phyloP scores from a whole-genome alignment of 768 basidiomycete genomes.

The Brasilioporus rufonigricans region DNA sequence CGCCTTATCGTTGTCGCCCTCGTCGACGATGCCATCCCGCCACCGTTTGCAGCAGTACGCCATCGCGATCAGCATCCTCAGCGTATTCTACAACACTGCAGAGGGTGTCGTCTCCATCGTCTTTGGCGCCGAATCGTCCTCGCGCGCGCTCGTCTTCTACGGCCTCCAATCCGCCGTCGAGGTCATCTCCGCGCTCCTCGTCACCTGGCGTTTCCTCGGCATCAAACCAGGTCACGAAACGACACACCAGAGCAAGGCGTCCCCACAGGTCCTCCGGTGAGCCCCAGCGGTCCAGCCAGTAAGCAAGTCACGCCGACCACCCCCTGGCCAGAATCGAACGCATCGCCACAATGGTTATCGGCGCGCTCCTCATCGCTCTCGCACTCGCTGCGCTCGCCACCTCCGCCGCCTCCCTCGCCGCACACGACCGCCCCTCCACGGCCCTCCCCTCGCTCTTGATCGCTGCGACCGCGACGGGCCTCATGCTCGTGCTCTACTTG shows the following conservation, averaged over 20 bases:
- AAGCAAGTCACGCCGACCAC: background rate
- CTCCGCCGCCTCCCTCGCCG: conserved; percentile 33
- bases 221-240: conserved; percentile 37
- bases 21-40: conserved; percentile 22
- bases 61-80: conserved; percentile 41
- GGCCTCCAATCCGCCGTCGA: conserved; percentile 49
- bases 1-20: conserved; percentile 2
- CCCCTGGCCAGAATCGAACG: conserved; percentile 36
- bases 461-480: conserved; percentile 36
- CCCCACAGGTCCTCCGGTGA: conserved; percentile 14
- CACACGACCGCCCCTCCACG: conserved; percentile 35
- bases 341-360: conserved; percentile 35
- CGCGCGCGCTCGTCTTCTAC: conserved; percentile 44
- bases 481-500: conserved; percentile 43
- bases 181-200: conserved; percentile 43
- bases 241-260: background rate
- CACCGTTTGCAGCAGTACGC: conserved; percentile 33
- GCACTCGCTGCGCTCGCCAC: conserved; percentile 36
- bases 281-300: background rate
- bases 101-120: conserved; percentile 45
- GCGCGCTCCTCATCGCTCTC: conserved; percentile 36
- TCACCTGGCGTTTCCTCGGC: conserved; percentile 42
- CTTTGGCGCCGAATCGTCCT: conserved; percentile 43
- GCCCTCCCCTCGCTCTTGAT: conserved; percentile 43
- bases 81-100: conserved; percentile 37